Percentiles rank a stretch among this genome's conserved stretches.
Evolutionary conservation across 2,329 filamentous ascomycete genomes (phyloP).

Genomic region (Berkeleyomyces basicola): DNA sequence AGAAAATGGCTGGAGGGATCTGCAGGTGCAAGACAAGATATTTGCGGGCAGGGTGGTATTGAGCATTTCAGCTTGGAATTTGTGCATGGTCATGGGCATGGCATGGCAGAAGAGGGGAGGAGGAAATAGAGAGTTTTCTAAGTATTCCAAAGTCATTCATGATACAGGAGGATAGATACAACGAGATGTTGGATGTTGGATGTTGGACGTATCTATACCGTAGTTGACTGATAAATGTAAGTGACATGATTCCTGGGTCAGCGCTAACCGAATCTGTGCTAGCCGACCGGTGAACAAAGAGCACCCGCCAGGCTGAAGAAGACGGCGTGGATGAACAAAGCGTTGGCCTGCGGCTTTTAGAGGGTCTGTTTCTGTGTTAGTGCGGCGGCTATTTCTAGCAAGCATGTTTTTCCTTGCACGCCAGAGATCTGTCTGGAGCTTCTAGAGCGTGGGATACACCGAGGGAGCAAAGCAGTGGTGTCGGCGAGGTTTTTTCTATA

Average conservation of each 20-base stretch:
- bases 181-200: too few relatives aligned
- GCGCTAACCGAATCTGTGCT: background rate
- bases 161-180: background rate
- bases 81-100: background rate
- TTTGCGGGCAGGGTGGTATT: background rate
- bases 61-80: background rate
- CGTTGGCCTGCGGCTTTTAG: background rate
- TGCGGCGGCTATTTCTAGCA: background rate
- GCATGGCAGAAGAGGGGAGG: background rate
- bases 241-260: background rate
- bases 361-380: background rate
- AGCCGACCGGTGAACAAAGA: background rate
- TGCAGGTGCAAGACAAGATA: background rate
- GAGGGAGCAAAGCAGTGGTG: too few relatives aligned
- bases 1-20: background rate
- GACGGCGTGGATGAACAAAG: background rate
- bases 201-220: too few relatives aligned
- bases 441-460: too few relatives aligned
- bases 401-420: background rate
- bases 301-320: background rate
- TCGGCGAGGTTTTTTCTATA: too few relatives aligned
- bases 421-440: too few relatives aligned
- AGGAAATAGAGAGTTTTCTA: background rate
- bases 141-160: background rate
- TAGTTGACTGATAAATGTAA: too few relatives aligned